Percentiles rank a stretch among this genome's conserved stretches.
Evolutionary conservation across 768 basidiomycete species (phyloP).

Genomic region (Inosperma sp.): DNA sequence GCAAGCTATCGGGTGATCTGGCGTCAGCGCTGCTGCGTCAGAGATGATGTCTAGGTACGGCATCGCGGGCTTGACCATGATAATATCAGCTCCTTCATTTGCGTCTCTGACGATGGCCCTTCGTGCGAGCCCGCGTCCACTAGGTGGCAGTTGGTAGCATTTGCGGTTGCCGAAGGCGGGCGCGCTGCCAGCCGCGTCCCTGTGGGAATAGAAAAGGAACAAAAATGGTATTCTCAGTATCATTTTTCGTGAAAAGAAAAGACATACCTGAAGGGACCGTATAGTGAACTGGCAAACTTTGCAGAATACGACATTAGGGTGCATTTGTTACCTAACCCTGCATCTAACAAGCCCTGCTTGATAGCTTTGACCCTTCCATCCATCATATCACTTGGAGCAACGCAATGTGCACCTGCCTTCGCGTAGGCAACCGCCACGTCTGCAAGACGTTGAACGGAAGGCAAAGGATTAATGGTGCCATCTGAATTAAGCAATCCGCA

Average conservation of each 20-base stretch:
- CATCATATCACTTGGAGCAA: slow-evolving; percentile 99
- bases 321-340: slow-evolving; percentile 81
- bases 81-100: slow-evolving; percentile 90
- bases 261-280: slow-evolving; percentile 89
- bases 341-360: slow-evolving; percentile 79
- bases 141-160: slow-evolving; percentile 95
- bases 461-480: slow-evolving; percentile 70
- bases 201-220: slow-evolving; percentile 28
- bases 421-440: slow-evolving; percentile 92
- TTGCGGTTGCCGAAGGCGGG: slow-evolving; percentile 94
- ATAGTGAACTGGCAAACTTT: slow-evolving; percentile 92
- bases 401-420: slow-evolving; percentile 92
- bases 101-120: slow-evolving; percentile 93
- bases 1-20: slow-evolving; percentile 89
- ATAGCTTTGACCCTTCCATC: slow-evolving; percentile 90
- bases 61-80: slow-evolving; percentile 97
- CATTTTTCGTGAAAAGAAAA: background rate
- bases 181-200: slow-evolving; percentile 96
- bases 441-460: slow-evolving; percentile 84
- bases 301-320: slow-evolving; percentile 96
- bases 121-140: slow-evolving; percentile 83
- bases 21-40: slow-evolving; percentile 76
- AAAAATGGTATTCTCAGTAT: background rate
- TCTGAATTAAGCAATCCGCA: slow-evolving; percentile 78
- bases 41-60: slow-evolving; percentile 97